These are phyloP conservation scores for Wickerhamomyces strasburgensis DNA, from an alignment of 805 yeast species.

Conservation along the genomic window DNA sequence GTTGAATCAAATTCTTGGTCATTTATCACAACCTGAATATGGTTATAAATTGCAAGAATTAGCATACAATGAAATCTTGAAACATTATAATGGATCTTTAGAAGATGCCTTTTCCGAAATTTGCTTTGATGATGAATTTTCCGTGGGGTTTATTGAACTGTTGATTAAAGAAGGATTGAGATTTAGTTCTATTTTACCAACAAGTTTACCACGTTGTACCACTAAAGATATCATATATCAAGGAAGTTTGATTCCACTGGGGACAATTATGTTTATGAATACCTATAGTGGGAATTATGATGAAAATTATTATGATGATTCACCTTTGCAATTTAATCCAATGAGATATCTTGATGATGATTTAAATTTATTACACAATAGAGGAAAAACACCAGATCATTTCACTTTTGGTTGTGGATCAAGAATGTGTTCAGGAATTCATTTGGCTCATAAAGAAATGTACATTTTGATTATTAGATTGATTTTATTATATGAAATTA, in stretches of 20 bases:
- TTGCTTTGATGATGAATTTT: slow-evolving; percentile 25
- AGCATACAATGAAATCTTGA: slow-evolving; percentile 39
- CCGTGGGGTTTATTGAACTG: slow-evolving; percentile 53
- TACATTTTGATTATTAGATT: slow-evolving; percentile 53
- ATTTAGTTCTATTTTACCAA: slow-evolving; percentile 59
- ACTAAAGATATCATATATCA: slow-evolving; percentile 43
- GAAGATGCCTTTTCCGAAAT: slow-evolving; percentile 33
- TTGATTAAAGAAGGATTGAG: slow-evolving; percentile 60
- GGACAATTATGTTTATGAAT: slow-evolving; percentile 59
- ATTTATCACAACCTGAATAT: slow-evolving; percentile 39
- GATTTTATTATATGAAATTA: slow-evolving; percentile 45
- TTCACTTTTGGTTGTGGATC: slow-evolving; percentile 67
- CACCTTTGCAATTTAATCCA: slow-evolving; percentile 47
- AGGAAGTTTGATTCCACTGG: slow-evolving; percentile 43
- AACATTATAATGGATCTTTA: slow-evolving; percentile 25
- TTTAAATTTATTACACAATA: slow-evolving; percentile 8
- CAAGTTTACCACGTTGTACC: slow-evolving; percentile 59
- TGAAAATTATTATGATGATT: slow-evolving; percentile 29
- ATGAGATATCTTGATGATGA: slow-evolving; percentile 42
- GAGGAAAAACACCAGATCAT: slow-evolving; percentile 22
- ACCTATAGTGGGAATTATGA: slow-evolving; percentile 72
- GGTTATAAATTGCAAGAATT: slow-evolving; percentile 37
- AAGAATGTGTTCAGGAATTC: slow-evolving; percentile 67
- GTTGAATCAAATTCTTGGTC: slow-evolving; percentile 56
- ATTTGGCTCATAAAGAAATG: slow-evolving; percentile 60